A percentile compares a stretch with the other conserved stretches of the same genome.
phyloP scores from a whole-genome alignment of 192 early-diverging fungal genomes.

The Linderina pennispora region DNA sequence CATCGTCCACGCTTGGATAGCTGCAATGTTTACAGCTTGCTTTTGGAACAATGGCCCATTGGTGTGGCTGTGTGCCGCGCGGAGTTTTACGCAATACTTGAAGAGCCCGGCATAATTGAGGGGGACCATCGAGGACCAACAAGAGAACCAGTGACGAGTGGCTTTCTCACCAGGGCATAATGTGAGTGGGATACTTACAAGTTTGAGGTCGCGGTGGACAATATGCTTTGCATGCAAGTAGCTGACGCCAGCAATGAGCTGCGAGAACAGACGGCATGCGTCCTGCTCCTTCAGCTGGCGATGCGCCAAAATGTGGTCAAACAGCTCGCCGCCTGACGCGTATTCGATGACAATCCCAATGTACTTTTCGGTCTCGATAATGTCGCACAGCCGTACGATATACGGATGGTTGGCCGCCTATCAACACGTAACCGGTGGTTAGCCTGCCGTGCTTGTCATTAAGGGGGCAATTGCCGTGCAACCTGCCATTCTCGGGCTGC shows the following conservation, averaged over 20 bases:
- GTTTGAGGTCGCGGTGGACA: slow-evolving; percentile 95
- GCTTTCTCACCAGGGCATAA: too few species aligned
- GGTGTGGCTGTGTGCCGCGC: too few species aligned
- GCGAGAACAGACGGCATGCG: slow-evolving; percentile 86
- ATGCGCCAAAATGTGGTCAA: slow-evolving; percentile 95
- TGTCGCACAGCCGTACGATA: slow-evolving; percentile 90
- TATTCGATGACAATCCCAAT: slow-evolving; percentile 98
- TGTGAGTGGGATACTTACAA: slow-evolving; percentile 72
- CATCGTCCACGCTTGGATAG: too few species aligned
- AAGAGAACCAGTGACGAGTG: too few species aligned
- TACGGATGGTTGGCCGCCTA: slow-evolving; percentile 84
- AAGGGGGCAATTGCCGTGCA: too few species aligned
- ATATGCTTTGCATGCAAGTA: slow-evolving; percentile 92
- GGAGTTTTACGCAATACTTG: too few species aligned
- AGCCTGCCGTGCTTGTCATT: not conserved
- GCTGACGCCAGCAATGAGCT: slow-evolving; percentile 83
- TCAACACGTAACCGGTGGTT: slow-evolving; percentile 2
- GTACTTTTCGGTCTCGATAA: slow-evolving; percentile 93
- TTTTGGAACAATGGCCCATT: too few species aligned
- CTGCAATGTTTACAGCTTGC: too few species aligned
- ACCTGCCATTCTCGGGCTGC: too few species aligned
- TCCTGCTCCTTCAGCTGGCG: slow-evolving; percentile 89
- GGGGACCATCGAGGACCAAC: too few species aligned
- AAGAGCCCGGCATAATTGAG: too few species aligned
- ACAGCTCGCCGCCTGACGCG: slow-evolving; percentile 94